A percentile compares a stretch with the other conserved stretches of the same genome.
Conservation (phyloP, 2,329 filamentous ascomycete species). For the Ceratocystis variospora region DNA sequence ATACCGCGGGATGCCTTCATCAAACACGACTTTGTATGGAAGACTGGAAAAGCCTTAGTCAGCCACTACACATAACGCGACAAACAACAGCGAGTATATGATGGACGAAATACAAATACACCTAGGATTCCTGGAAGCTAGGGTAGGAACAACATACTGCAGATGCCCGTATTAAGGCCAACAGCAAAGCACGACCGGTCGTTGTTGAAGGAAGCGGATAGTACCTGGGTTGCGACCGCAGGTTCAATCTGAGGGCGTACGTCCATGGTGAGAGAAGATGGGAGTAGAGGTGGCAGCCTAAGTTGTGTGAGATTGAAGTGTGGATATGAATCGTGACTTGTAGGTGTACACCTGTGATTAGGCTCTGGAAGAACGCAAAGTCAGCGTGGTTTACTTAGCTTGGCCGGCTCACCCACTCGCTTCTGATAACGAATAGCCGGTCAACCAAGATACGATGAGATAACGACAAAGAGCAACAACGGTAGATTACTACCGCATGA, state of each 20-base stretch:
- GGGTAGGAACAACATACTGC: constrained; percentile 38
- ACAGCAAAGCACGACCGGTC: constrained; percentile 77
- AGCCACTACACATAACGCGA: background rate
- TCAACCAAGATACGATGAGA: background rate
- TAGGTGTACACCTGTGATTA: background rate
- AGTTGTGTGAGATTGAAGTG: background rate
- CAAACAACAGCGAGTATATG: background rate
- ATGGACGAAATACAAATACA: constrained; percentile 23
- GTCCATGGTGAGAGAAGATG: constrained; percentile 51
- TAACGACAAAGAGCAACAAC: background rate
- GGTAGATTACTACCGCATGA: constrained; percentile 10
- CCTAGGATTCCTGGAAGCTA: too few species aligned
- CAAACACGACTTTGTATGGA: constrained; percentile 57
- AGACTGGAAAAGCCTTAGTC: constrained; percentile 39
- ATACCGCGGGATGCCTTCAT: constrained; percentile 43
- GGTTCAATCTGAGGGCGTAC: constrained; percentile 75
- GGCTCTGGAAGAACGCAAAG: background rate
- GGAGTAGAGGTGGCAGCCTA: background rate
- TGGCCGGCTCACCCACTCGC: background rate
- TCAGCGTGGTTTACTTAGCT: background rate
- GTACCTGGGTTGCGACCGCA: constrained; percentile 56
- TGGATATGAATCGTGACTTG: background rate
- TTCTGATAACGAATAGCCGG: background rate
- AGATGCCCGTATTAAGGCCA: constrained; percentile 74
- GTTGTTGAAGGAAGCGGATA: constrained; percentile 75